Evolutionary conservation across 2,329 filamentous ascomycete genomes (phyloP).

Genomic region (Pseudocercospora ulei): DNA sequence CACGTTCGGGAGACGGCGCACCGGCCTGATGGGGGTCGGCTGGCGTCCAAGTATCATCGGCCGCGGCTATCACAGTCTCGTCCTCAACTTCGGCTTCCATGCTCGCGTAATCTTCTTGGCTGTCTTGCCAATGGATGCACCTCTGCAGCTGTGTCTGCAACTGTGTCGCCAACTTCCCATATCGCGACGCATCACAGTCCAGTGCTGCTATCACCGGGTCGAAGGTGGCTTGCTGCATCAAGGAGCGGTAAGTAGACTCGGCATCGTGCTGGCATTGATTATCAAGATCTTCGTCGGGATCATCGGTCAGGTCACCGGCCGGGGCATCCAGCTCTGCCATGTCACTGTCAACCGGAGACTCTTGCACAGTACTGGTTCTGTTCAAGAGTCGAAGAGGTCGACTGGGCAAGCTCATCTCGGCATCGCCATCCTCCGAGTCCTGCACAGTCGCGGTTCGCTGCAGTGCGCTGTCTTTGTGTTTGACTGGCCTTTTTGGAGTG

Average conservation of each 20-base stretch:
- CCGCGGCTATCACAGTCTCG: conserved; percentile 1
- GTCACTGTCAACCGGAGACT: conserved; percentile 9
- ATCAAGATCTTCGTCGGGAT: conserved; percentile 10
- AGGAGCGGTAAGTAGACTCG: conserved; percentile 5
- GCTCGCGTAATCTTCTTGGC: background rate
- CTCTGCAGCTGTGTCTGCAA: conserved; percentile 9
- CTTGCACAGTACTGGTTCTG: conserved; percentile 7
- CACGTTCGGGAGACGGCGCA: conserved; percentile 1
- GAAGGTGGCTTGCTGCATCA: conserved; percentile 19
- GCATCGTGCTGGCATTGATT: conserved; percentile 4
- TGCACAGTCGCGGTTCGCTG: conserved; percentile 14
- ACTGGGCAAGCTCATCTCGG: conserved; percentile 5
- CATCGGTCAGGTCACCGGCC: conserved; percentile 2
- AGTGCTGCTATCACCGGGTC: conserved; percentile 21
- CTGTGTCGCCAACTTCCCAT: conserved; percentile 16
- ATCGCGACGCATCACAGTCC: conserved; percentile 19
- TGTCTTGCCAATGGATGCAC: background rate
- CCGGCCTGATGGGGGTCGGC: background rate
- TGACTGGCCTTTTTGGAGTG: conserved; percentile 13
- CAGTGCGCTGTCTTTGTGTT: background rate
- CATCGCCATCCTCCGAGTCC: conserved; percentile 16
- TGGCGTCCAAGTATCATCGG: background rate
- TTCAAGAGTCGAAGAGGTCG: background rate
- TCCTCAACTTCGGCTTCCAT: background rate
- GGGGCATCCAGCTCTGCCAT: conserved; percentile 4